Evolutionary conservation across 2,329 filamentous ascomycete genomes (phyloP), one percentile per base, ranked within the genome.

Genomic region (Herpotrichia juniperi): DNA sequence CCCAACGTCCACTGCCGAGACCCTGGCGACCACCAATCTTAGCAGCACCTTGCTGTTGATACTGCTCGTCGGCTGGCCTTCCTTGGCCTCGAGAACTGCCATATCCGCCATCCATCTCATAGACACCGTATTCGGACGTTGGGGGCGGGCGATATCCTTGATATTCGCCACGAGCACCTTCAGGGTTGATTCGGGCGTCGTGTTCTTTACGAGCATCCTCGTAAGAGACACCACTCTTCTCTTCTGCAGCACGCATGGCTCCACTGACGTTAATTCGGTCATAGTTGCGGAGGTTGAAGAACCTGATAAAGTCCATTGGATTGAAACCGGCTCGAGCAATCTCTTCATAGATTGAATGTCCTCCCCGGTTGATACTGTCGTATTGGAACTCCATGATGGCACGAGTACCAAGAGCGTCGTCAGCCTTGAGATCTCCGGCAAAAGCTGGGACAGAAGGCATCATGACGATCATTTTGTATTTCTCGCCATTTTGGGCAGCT

Each of bases 331-430:
- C 81, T 48, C 82, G 78, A 16, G 79, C 78, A 46, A 93, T 81
- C 40, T 80, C 80, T 70, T 93, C 89, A 67, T 93, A 87, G 68
- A 96, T 94, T 52, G 86, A 89, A 69, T 90, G 77, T 2, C 88
- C 89, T 26, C 89, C 89, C 30, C 90, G 85, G 72, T 85, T 89
- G 75, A 94, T 94, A 46, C 85, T 88, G 65, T 85, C 81, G 74
- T 94, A 93, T 68, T 94, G 90, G 71, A 89, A 93, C 69, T 94
- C 90, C 88, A 94, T 93, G 64, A 96, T 93, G 4, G 90, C 91
- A 30, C 91, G 81, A 0, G 90, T 94, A 19, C 89, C 88, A 1
- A 93, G 78, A 8, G 88, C 86, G 19, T 84, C 87, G 46, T 93
- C 87, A 0, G 81, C 81, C 63, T 89, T 84, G 43, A 96, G 79